Conservation (phyloP, 192 early-diverging fungal genomes). For the Gigaspora rosea region DNA sequence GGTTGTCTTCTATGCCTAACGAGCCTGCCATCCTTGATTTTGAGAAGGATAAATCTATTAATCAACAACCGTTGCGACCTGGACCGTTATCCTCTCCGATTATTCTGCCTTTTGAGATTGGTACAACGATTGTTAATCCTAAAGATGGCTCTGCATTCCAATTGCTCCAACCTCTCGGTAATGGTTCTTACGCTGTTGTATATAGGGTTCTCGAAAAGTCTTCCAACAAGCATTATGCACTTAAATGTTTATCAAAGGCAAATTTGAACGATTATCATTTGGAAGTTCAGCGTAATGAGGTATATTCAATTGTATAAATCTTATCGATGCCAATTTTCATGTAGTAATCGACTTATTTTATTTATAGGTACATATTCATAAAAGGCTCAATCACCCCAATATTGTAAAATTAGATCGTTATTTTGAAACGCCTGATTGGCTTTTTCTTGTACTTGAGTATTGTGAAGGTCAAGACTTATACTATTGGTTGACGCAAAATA, state of each 20-base stretch:
- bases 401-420: conserved; percentile 65
- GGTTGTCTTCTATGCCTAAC: conserved; percentile 9
- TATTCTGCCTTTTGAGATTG: conserved; percentile 24
- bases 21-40: not conserved
- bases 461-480: conserved; percentile 54
- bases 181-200: conserved; percentile 77
- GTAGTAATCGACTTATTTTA: not conserved
- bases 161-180: conserved; percentile 59
- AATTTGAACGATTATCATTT: conserved; percentile 64
- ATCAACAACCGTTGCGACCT: conserved; percentile 9
- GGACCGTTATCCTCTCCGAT: conserved; percentile 6
- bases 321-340: conserved; percentile 5
- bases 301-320: conserved; percentile 34
- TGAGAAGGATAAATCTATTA: not conserved
- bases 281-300: conserved; percentile 68
- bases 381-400: conserved; percentile 59
- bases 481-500: conserved; percentile 50
- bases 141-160: not conserved
- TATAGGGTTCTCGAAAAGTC: conserved; percentile 65
- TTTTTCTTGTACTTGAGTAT: conserved; percentile 72
- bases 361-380: conserved; percentile 52
- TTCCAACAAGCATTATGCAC: conserved; percentile 60
- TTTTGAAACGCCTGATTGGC: conserved; percentile 71
- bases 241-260: conserved; percentile 74
- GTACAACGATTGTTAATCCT: conserved; percentile 24